Conservation (phyloP, 305 asterid species). For the Fraxinus paxiana region DNA sequence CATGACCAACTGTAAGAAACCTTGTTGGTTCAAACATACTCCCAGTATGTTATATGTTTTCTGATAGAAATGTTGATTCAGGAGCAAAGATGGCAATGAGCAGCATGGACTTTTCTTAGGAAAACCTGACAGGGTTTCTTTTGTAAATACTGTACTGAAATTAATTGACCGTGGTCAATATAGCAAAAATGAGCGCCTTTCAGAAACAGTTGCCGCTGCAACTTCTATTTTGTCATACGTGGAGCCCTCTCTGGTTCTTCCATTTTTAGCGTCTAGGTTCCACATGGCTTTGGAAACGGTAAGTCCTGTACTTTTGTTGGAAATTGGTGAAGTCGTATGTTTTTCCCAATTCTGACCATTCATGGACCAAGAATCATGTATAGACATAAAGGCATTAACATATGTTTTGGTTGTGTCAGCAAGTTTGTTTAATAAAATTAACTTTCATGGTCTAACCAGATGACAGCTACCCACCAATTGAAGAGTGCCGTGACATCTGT, state of each 20-base stretch:
- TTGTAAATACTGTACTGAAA: slow-evolving; percentile 71
- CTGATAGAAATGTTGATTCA: slow-evolving; percentile 44
- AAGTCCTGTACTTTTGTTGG: slow-evolving; percentile 30
- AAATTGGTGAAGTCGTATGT: slow-evolving; percentile 6
- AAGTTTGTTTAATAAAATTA: slow-evolving; percentile 20
- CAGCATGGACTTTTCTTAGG: slow-evolving; percentile 50
- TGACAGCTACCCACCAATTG: slow-evolving; percentile 99
- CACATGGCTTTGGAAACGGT: slow-evolving; percentile 99
- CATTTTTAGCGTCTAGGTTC: slow-evolving; percentile 85
- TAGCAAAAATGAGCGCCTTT: slow-evolving; percentile 86
- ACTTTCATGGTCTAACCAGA: slow-evolving; percentile 47
- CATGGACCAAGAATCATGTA: slow-evolving; percentile 4
- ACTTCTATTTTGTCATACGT: slow-evolving; percentile 91
- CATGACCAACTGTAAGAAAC: slow-evolving; percentile 78
- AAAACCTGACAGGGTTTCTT: slow-evolving; percentile 74
- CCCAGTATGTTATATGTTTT: slow-evolving; percentile 26
- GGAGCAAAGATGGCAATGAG: slow-evolving; percentile 57
- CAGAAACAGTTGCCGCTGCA: slow-evolving; percentile 89
- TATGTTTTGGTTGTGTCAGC: slow-evolving; percentile 9
- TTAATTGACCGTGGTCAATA: slow-evolving; percentile 97
- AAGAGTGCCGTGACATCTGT: slow-evolving; percentile 92
- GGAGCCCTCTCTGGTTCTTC: slow-evolving; percentile 93
- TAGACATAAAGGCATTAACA: slow-evolving; percentile 6
- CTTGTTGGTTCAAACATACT: slow-evolving; percentile 12
- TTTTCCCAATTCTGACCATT: slow-evolving; percentile 8